These are phyloP conservation scores for Rauvolfia tetraphylla DNA, from an alignment of 257 asterid genomes.

Conservation along the genomic window DNA sequence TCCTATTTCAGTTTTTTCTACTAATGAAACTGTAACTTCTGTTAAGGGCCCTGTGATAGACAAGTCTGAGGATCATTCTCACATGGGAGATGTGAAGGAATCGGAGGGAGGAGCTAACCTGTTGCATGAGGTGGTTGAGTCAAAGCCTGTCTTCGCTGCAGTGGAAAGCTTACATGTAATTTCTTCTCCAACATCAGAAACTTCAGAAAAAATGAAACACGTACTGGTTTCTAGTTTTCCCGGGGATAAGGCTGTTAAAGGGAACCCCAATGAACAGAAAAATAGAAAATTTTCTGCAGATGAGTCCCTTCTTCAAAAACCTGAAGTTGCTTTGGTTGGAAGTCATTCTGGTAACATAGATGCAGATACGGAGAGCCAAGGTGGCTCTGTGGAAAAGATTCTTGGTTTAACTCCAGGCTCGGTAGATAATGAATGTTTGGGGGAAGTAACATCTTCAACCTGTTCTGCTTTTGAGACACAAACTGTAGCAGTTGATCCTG, in stretches of 20 bases:
- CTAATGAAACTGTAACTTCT: conserved; percentile 18
- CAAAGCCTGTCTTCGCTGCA: conserved; percentile 23
- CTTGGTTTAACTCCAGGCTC: conserved; percentile 14
- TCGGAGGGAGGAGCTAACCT: conserved; percentile 9
- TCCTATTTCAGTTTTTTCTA: conserved; percentile 5
- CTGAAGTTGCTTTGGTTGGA: conserved; percentile 10
- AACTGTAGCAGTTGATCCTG: conserved; percentile 10
- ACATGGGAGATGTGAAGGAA: conserved; percentile 16
- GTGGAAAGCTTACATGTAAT: conserved; percentile 15
- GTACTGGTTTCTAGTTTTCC: conserved; percentile 6
- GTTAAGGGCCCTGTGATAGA: conserved; percentile 15
- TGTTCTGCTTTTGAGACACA: conserved; percentile 9
- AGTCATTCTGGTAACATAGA: conserved; percentile 8
- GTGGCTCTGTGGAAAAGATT: conserved; percentile 11
- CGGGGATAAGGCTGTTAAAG: conserved; percentile 2
- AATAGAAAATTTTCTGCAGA: conserved; percentile 6
- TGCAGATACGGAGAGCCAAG: conserved; percentile 5
- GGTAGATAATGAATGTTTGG: conserved; percentile 13
- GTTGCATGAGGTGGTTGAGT: conserved; percentile 17
- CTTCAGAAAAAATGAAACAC: conserved; percentile 4
- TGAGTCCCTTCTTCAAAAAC: conserved; percentile 16
- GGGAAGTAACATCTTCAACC: conserved; percentile 9
- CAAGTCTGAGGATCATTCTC: conserved; percentile 11
- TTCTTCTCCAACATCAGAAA: conserved; percentile 14
- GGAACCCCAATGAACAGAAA: conserved; percentile 17